Evolutionary conservation across 345 rosid species (phyloP), one percentile per base, ranked within the genome.

Genomic region (Murraya koenigii): DNA sequence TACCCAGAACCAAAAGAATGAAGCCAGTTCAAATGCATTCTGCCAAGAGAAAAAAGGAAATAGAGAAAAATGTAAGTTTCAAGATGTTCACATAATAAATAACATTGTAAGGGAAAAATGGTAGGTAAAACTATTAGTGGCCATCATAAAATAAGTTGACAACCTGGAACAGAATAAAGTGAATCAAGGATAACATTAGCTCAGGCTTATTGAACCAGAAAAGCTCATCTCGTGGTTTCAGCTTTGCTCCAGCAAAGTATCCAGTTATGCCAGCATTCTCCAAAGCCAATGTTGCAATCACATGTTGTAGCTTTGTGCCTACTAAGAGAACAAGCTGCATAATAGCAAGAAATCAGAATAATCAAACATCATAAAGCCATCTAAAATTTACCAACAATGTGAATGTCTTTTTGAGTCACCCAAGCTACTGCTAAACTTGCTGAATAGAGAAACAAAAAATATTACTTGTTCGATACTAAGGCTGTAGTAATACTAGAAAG

Each of bases 1-100:
- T 92, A 93, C 99, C 99, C 98, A 95, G 75, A 92, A 92, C 99
- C 99, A 93, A 83, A 93, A 92, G 88, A 93, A 95, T 1, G 99
- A 92, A 72, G 99, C 98, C 85, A 95, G 76, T 66, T 95, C 99
- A 65, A 95, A 95, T 30, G 99, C 91, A 80, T 95, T 95, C 99
- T 95, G 93, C 85, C 74, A 64, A 56, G 44, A 76, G 73, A 80
- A 71, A 71, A 69, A 77, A 70, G 35, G 38, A 75, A 23, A 74
- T 23, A 36, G 44, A 23, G 38, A 55, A 80, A n/a, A 23, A 39
- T 52, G 74, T 83, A 78, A 88, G 82, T 73, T 71, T n/a, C 47
- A 14, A 20, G 47, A 60, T 22, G 49, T 56, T 26, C 59, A 74
- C 44, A 23, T 14, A 74, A 49, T 17, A 73, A 25, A 64, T 14